Evolutionary conservation across 192 early-diverging fungal species (phyloP).

Genomic region (Allomyces macrogynus): DNA sequence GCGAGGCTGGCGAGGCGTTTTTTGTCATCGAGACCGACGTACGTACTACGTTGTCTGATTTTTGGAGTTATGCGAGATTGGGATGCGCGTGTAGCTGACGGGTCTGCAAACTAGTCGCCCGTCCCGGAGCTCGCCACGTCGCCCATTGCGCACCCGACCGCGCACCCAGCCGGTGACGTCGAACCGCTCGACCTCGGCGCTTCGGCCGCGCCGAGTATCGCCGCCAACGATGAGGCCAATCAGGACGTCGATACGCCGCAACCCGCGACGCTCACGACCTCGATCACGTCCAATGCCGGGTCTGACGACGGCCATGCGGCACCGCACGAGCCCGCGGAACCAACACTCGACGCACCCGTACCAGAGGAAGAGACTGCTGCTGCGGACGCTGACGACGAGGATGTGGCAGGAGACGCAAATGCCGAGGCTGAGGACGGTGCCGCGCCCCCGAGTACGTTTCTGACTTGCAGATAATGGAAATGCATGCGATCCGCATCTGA

Average conservation of each 20-base stretch:
- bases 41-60: neutral
- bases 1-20: slow-evolving; percentile 92
- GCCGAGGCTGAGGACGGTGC: slow-evolving; percentile 14
- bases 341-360: neutral
- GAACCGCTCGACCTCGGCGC: too few species aligned
- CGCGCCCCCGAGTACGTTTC: too few species aligned
- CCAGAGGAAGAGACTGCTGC: neutral
- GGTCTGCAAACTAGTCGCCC: neutral
- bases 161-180: too few species aligned
- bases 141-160: slow-evolving; percentile 46
- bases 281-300: too few species aligned
- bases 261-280: too few species aligned
- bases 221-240: too few species aligned
- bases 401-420: slow-evolving; percentile 5
- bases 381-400: slow-evolving; percentile 1
- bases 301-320: too few species aligned
- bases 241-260: too few species aligned
- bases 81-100: neutral
- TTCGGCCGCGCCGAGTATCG: too few species aligned
- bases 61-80: neutral
- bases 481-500: too few species aligned
- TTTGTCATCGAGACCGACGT: slow-evolving; percentile 82
- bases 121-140: slow-evolving; percentile 86
- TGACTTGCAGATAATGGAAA: too few species aligned
- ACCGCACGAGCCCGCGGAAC: too few species aligned